Evolutionary conservation across 2,329 filamentous ascomycete genomes (phyloP), one percentile per base, ranked within the genome.

Genomic region (Phyllosticta citriasiana): DNA sequence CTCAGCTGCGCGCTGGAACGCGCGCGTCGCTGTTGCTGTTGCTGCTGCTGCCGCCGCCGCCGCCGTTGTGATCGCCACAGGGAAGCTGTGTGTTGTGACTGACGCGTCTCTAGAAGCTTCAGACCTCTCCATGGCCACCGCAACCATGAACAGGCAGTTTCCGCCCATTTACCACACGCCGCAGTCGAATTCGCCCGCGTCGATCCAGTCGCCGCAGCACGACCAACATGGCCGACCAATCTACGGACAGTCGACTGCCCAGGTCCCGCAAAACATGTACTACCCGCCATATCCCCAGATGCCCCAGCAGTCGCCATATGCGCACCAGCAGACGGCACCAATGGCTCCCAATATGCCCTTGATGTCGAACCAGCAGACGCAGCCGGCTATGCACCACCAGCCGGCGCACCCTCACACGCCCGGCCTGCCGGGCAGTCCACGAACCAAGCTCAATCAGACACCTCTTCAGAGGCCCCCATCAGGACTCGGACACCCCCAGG

Each of bases 81-180:
- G 53, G 8, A 40, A 30, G 25, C 51, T 22, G 51, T 53, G n/a
- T 53, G 25, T 55, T 19, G 24, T 51, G 27, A 64, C 75, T 77
- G 64, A 87, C 86, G 77, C 80, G 83, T 69, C 78, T 71, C 82
- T 85, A 89, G 88, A 90, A 75, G 84, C 87, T 74, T 84, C 86
- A 72, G 84, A 86, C 71, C 78, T 82, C 70, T 55, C 53, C 27
- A 88, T 88, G 85, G 84, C 85, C 65, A 80, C 84, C 67, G 81
- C 84, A 67, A 83, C 84, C 66, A 86, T 87, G 81, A 84, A 84
- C 72, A 81, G 84, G 68, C 76, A 82, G 65, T 96, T 95, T 73
- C 92, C 92, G 67, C 90, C 91, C 63, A 96, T 96, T 72, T 97
- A 97, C 73, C 90, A 97, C 75, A 95, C 92, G 19, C 91, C 92